Base-by-base conservation (phyloP, 2,329 filamentous ascomycete species). In the Aspergillus novoparasiticus region DNA sequence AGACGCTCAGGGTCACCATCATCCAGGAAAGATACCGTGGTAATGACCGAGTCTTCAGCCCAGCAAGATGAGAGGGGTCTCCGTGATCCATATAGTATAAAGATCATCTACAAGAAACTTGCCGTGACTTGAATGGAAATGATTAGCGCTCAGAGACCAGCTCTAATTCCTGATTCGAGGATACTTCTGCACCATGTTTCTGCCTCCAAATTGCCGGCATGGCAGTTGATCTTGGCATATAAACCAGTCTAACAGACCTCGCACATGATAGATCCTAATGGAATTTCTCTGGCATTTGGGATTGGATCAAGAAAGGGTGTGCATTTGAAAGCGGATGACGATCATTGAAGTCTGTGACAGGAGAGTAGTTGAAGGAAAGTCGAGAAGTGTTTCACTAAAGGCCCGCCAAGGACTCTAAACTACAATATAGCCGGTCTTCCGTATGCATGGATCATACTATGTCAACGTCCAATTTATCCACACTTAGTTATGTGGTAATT, bases 111-210 rank as follows among this genome's bases (percentile, higher is more conserved):
- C 48, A 39, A 55, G 61, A 58, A 26, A 57, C 45, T 60, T 56
- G 59, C 69, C 68, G 70, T 72, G 69, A 62, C 70, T 57, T 67
- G 68, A 66, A 67, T 30, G 71, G 70, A 55, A 73, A 71, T 68
- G 72, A 73, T 73, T 68, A 65, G 68, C 71, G 55, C 23, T 46
- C 23, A 34, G 46, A 34, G 21, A 43, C 32, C 36, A 54, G 34
- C 53, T 48, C 19, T 36, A 11, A 41, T 43, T 32, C 36, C 21
- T 68, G 65, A 71, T 70, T 69, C 61, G 66, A 63, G 64, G 62
- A 64, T 19, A 57, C 55, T 63, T 53, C 55, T 53, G 26, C 48
- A 53, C 39, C 28, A 36, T 57, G 23, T 32, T 28, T 32, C 55
- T 62, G 48, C 26, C 14, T 59, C 14, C 28, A 59, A 51, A 53